Conservation (phyloP, 1,284 basidiomycete genomes). For the Ustilago trichophora region DNA sequence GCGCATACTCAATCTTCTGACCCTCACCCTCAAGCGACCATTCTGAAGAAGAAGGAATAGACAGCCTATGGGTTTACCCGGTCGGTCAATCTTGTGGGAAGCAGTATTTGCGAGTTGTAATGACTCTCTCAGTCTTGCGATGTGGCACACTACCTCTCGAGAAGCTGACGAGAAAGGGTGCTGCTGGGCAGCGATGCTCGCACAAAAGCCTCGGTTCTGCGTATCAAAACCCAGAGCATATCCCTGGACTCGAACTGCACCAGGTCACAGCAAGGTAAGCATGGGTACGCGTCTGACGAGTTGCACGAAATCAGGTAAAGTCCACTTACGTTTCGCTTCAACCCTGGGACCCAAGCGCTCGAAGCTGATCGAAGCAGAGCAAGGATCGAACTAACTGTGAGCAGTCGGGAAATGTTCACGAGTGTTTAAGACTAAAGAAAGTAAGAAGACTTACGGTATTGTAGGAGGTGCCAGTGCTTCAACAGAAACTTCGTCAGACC, state of each 20-base stretch:
- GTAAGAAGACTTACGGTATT: slow-evolving; percentile 8
- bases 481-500: not conserved
- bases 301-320: no score
- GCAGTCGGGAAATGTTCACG: no score
- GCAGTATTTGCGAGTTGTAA: not conserved
- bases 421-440: no score
- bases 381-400: no score
- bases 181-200: not conserved
- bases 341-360: slow-evolving; percentile 7
- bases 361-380: slow-evolving; percentile 12
- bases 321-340: slow-evolving; percentile 12
- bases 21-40: slow-evolving; percentile 12
- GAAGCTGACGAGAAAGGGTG: slow-evolving; percentile 4
- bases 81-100: no score
- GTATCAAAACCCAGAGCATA: slow-evolving; percentile 13
- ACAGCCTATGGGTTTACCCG: not conserved
- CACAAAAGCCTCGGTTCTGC: not conserved
- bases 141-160: not conserved
- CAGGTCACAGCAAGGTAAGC: not conserved
- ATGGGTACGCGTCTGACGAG: no score
- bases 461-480: slow-evolving; percentile 1
- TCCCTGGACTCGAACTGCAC: slow-evolving; percentile 9
- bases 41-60: slow-evolving; percentile 17
- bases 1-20: no score
- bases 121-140: slow-evolving; percentile 4